phyloP scores from a whole-genome alignment of 2,329 filamentous ascomycete genomes.

The Pseudocercospora ulei region DNA sequence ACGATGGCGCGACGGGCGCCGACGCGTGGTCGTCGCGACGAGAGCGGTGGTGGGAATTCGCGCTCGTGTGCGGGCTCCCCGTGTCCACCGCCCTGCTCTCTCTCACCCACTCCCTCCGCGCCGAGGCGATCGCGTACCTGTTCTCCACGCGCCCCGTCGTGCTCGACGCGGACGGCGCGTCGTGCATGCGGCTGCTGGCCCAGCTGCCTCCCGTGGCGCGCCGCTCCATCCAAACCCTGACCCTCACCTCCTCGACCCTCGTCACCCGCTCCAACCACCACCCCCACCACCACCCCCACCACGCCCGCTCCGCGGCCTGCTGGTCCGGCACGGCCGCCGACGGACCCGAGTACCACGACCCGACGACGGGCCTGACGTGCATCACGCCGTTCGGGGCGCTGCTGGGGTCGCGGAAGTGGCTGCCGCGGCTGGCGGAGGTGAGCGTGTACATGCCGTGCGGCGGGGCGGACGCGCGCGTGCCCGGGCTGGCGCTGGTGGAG shows the following conservation, averaged over 20 bases:
- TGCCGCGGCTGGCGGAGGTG: slow-evolving; percentile 1
- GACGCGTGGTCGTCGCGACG: neutral
- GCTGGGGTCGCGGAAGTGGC: slow-evolving; percentile 4
- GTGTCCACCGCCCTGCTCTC: neutral
- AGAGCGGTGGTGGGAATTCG: neutral
- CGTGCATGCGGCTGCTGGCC: slow-evolving; percentile 5
- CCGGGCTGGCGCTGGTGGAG: neutral
- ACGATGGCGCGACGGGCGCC: neutral
- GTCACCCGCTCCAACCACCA: slow-evolving; percentile 3
- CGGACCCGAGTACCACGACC: neutral
- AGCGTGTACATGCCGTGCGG: slow-evolving; percentile 5
- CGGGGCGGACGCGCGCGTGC: slow-evolving; percentile 6
- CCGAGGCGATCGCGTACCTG: slow-evolving; percentile 4
- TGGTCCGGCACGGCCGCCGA: slow-evolving; percentile 9
- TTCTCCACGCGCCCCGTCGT: slow-evolving; percentile 4
- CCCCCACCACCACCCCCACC: neutral
- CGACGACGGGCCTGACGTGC: slow-evolving; percentile 1
- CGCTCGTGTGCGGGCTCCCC: neutral
- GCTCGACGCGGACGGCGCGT: slow-evolving; percentile 6
- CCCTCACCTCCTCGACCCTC: neutral
- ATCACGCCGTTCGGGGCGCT: slow-evolving; percentile 8
- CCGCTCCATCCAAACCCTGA: slow-evolving; percentile 2
- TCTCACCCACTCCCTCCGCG: neutral
- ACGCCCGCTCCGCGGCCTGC: neutral
- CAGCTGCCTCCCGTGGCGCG: neutral